Evolutionary conservation across 345 rosid species (phyloP).

Genomic region (Moringa oleifera): DNA sequence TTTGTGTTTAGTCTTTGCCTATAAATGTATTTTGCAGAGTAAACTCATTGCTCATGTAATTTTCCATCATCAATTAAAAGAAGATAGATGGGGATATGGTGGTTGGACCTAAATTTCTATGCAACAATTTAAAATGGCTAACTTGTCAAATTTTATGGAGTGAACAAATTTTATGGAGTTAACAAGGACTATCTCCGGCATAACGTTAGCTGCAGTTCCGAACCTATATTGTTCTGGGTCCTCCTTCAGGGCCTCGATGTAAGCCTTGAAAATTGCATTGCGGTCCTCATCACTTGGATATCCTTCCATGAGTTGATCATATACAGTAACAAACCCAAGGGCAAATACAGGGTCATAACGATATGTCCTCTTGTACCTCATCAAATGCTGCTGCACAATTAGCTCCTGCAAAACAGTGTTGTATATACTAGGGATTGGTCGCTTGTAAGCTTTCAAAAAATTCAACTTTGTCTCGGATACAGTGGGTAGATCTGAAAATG

Average conservation of each 20-base stretch:
- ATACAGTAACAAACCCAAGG: constrained; percentile 94
- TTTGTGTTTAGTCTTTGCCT: too few relatives aligned
- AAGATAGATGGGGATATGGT: too few relatives aligned
- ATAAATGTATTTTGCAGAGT: too few relatives aligned
- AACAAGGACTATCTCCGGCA: too few relatives aligned
- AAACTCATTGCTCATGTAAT: too few relatives aligned
- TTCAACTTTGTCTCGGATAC: constrained; percentile 81
- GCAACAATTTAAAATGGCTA: background rate
- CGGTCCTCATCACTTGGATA: constrained; percentile 90
- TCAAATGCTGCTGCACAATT: constrained; percentile 94
- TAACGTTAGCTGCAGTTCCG: constrained; percentile 9
- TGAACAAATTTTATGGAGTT: too few relatives aligned
- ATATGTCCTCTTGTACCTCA: constrained; percentile 78
- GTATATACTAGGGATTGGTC: constrained; percentile 92
- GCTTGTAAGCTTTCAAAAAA: constrained; percentile 74
- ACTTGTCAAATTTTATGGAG: too few relatives aligned
- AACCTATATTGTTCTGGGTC: constrained; percentile 91
- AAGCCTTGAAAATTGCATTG: constrained; percentile 80
- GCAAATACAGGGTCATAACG: constrained; percentile 87
- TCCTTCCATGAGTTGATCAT: constrained; percentile 97
- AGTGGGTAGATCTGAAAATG: constrained; percentile 64
- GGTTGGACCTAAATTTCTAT: too few relatives aligned
- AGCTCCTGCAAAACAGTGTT: constrained; percentile 82
- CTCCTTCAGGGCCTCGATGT: constrained; percentile 73
- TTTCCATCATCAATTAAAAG: too few relatives aligned